These are phyloP conservation scores for Termitomyces eurrhizus DNA, from an alignment of 768 basidiomycete species.

Conservation along the genomic window DNA sequence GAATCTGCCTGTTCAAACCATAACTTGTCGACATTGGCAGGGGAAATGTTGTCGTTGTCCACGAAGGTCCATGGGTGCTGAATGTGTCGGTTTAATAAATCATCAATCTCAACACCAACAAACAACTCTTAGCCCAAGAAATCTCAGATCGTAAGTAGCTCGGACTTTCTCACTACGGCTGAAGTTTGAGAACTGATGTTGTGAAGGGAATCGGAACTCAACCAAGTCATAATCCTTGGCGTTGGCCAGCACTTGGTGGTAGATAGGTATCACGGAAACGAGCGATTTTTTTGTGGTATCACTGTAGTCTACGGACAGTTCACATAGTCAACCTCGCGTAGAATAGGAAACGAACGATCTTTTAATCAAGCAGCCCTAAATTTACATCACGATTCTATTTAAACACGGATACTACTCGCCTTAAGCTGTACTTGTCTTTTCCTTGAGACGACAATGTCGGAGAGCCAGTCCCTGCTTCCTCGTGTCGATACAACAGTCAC, in stretches of 20 bases:
- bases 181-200: background rate
- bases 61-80: no score
- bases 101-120: no score
- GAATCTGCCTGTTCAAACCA: no score
- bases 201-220: background rate
- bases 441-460: conserved; percentile 29
- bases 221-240: background rate
- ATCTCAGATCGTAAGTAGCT: background rate
- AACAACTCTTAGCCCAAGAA: background rate
- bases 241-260: background rate
- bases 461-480: conserved; percentile 46
- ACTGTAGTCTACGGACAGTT: no score
- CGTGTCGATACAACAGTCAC: conserved; percentile 6
- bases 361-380: background rate
- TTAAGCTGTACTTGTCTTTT: background rate
- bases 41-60: no score
- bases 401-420: background rate
- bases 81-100: no score
- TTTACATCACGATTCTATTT: background rate
- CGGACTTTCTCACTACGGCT: background rate
- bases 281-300: no score
- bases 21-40: no score
- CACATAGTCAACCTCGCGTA: no score
- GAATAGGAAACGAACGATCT: background rate
- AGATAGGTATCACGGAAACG: background rate